A percentile compares a stretch with the other conserved stretches of the same genome.
Evolutionary conservation across 768 basidiomycete genomes (phyloP).

Genomic region (Suillus placidus): DNA sequence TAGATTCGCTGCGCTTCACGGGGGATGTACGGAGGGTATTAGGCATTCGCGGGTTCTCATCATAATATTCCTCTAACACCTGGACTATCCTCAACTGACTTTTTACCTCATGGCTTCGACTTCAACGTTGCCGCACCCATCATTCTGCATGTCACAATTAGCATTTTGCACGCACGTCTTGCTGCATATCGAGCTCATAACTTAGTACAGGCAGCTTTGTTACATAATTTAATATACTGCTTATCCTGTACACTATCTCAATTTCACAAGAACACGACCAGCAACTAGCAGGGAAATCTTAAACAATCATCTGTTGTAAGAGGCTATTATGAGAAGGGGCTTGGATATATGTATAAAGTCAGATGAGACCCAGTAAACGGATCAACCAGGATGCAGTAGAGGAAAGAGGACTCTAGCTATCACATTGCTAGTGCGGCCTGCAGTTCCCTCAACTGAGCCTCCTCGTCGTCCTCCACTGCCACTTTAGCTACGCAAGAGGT

Average conservation of each 20-base stretch:
- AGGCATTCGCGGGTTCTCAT: constrained; percentile 65
- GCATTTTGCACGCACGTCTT: constrained; percentile 31
- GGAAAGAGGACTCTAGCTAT: constrained; percentile 19
- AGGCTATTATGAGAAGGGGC: constrained; percentile 30
- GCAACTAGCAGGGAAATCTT: constrained; percentile 24
- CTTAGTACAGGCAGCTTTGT: constrained; percentile 27
- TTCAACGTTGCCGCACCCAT: constrained; percentile 9
- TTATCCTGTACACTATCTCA: constrained; percentile 39
- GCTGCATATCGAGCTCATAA: constrained; percentile 29
- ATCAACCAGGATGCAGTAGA: constrained; percentile 15
- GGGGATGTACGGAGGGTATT: constrained; percentile 92
- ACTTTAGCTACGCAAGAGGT: constrained; percentile 30
- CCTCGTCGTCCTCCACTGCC: constrained; percentile 87
- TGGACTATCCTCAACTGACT: constrained; percentile 15
- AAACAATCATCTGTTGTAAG: constrained; percentile 16
- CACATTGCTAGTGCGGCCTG: constrained; percentile 90
- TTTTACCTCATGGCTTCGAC: constrained; percentile 22
- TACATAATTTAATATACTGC: constrained; percentile 43
- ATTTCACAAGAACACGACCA: constrained; percentile 24
- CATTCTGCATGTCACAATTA: constrained; percentile 15
- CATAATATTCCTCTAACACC: constrained; percentile 22
- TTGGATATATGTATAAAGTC: constrained; percentile 40
- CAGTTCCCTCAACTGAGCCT: constrained; percentile 82
- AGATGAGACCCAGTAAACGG: constrained; percentile 23
- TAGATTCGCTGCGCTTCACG: constrained; percentile 95